Evolutionary conservation across 2,329 filamentous ascomycete species (phyloP).

Genomic region (Fusarium hainanense): DNA sequence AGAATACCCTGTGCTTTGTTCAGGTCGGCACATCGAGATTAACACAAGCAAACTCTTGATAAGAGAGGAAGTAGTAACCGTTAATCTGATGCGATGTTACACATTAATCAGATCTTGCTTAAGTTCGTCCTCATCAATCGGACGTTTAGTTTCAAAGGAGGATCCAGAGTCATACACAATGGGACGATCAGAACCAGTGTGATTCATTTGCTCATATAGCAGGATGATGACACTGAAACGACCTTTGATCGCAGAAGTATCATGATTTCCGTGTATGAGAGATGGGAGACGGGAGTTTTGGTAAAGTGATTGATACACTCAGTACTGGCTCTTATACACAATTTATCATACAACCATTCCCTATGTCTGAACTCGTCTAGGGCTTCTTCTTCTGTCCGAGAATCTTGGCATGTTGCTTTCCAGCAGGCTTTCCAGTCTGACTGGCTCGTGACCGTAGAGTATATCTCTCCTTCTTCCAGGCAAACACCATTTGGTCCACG

Average conservation of each 20-base stretch:
- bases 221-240: neutral
- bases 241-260: neutral
- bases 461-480: constrained; percentile 60
- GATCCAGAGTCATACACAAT: neutral
- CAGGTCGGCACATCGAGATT: neutral
- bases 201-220: neutral
- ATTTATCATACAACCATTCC: constrained; percentile 48
- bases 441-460: constrained; percentile 52
- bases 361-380: neutral
- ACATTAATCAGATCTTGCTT: neutral
- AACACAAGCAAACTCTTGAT: neutral
- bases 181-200: neutral
- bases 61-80: neutral
- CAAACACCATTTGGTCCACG: constrained; percentile 80
- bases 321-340: constrained; percentile 41
- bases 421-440: constrained; percentile 38
- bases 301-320: constrained; percentile 29
- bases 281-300: neutral
- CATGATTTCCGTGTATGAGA: neutral
- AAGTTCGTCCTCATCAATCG: neutral
- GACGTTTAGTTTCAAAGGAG: neutral
- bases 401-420: constrained; percentile 27
- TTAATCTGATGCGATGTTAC: neutral
- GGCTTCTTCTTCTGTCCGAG: constrained; percentile 40
- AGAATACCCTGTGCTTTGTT: neutral